Conservation (phyloP, 2,329 filamentous ascomycete species). For the Pyricularia sp. region DNA sequence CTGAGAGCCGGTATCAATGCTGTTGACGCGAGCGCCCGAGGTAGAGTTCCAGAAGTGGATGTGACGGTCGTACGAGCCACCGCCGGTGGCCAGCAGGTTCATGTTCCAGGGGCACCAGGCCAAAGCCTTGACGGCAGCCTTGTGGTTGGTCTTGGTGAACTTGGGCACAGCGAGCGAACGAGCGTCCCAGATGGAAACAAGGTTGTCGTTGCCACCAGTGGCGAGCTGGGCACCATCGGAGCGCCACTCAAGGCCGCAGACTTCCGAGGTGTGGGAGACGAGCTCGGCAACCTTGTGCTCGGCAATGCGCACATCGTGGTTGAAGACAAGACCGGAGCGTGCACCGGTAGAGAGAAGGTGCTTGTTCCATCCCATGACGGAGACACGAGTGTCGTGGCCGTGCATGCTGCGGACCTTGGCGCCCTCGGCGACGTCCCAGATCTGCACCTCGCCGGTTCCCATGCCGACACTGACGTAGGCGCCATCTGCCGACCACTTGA, state of each 20-base stretch:
- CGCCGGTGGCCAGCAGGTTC: conserved; percentile 92
- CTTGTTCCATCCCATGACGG: conserved; percentile 99
- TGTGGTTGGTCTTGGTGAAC: conserved; percentile 99
- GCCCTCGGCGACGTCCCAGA: conserved; percentile 95
- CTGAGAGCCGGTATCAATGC: conserved; percentile 96
- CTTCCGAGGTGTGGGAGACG: conserved; percentile 92
- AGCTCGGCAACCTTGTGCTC: conserved; percentile 98
- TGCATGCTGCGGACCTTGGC: conserved; percentile 98
- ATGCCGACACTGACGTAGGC: conserved; percentile 94
- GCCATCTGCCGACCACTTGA: conserved; percentile 97
- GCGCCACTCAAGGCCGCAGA: conserved; percentile 96
- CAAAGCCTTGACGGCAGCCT: conserved; percentile 94
- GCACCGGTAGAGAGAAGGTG: conserved; percentile 92
- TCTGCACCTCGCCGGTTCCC: conserved; percentile 92
- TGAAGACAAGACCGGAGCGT: conserved; percentile 89
- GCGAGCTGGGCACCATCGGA: conserved; percentile 93
- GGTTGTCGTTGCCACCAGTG: conserved; percentile 96
- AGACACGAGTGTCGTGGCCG: conserved; percentile 91
- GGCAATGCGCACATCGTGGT: conserved; percentile 95
- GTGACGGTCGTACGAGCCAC: conserved; percentile 91
- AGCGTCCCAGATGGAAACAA: conserved; percentile 98
- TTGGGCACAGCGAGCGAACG: conserved; percentile 88
- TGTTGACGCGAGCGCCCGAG: conserved; percentile 94
- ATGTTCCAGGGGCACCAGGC: conserved; percentile 99
- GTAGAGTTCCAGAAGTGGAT: conserved; percentile 99